These are phyloP conservation scores for Circinella minor DNA, from an alignment of 371 early-diverging fungal species.

Conservation along the genomic window DNA sequence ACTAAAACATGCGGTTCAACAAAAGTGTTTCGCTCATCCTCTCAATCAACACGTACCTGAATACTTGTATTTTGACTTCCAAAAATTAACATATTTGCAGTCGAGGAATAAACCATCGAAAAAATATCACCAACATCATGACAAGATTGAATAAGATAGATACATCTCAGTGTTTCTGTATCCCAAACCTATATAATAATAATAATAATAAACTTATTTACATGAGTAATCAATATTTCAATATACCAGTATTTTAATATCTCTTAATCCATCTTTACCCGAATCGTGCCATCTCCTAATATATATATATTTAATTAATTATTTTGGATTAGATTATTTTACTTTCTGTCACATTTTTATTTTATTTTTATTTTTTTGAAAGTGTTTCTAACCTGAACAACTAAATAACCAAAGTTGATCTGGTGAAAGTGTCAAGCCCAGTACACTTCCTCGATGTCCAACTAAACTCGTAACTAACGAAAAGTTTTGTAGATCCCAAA, in stretches of 20 bases:
- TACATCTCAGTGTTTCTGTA: conserved; percentile 60
- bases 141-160: conserved; percentile 71
- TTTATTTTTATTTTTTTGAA: no score
- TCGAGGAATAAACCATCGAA: conserved; percentile 66
- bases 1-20: no score
- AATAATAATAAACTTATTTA: neutral
- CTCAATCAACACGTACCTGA: conserved; percentile 52
- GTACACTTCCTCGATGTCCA: conserved; percentile 75
- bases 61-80: conserved; percentile 87
- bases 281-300: conserved; percentile 71
- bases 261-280: conserved; percentile 34
- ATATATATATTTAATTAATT: neutral
- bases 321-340: neutral
- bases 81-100: conserved; percentile 62
- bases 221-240: no score
- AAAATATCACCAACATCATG: conserved; percentile 81
- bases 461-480: conserved; percentile 58
- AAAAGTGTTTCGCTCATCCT: no score
- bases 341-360: no score
- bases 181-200: conserved; percentile 64
- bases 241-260: no score
- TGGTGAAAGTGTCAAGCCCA: conserved; percentile 62
- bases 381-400: conserved; percentile 61
- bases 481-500: conserved; percentile 75
- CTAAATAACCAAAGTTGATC: conserved; percentile 68